Evolutionary conservation across 345 rosid species (phyloP), one percentile per base, ranked within the genome.

Genomic region (Lumnitzera littorea): DNA sequence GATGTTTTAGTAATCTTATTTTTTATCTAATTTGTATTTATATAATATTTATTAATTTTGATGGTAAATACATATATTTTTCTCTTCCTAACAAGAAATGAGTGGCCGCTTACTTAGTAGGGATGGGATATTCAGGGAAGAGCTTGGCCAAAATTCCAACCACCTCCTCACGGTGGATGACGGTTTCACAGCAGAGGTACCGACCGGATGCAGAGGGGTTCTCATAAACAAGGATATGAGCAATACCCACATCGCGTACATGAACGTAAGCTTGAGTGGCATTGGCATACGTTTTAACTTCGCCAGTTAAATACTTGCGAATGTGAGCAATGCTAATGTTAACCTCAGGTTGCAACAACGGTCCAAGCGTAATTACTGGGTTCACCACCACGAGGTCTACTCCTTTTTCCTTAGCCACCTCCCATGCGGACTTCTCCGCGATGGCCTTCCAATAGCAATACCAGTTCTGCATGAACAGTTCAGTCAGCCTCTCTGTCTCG

Each of bases 101-200:
- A 53, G 50, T 67, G 12, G 66, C 24, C 24, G 73, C 97, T 77
- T 86, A 94, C 99, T 80, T 88, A 82, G 89, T 84, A 12, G 99
- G 99, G 62, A 94, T 68, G n/a, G 96, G 92, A 48, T 94, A 90
- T 57, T 88, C 96, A 0, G 96, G 99, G 86, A 86, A 94, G 77
- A 90, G 78, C 77, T 90, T 86, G 67, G 88, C 75, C 1, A 94
- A 72, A 68, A 94, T 94, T 47, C 86, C 96, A 61, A 90, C 99
- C 66, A 94, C 92, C 20, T 94, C 97, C 11, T 95, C 97, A 0
- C 99, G 97, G 79, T 90, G 99, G 72, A 94, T 94, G 20, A 83
- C 88, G 0, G 85, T 83, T 70, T 88, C 97, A 12, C 89, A 89
- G 16, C 91, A 89, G 48, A 94, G 77, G 79, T 90, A 90, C 1